phyloP scores from a whole-genome alignment of 768 basidiomycete genomes.

The Tricholomella constricta region DNA sequence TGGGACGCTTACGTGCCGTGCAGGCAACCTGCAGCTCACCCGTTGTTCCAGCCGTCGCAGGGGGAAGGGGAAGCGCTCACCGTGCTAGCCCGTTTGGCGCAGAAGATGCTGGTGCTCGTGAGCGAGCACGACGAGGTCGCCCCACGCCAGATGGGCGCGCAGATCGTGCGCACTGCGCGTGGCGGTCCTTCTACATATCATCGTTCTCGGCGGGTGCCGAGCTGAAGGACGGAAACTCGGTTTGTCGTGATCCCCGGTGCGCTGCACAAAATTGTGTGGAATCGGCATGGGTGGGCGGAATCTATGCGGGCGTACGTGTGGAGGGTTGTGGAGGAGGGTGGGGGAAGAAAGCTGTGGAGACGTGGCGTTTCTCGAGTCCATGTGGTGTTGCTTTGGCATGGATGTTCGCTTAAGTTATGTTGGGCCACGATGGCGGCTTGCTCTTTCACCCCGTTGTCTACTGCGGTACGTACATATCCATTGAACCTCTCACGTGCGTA shows the following conservation, averaged over 20 bases:
- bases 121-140: slow-evolving; percentile 52
- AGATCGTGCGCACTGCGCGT: no score
- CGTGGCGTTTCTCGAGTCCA: no score
- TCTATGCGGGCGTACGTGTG: slow-evolving; percentile 16
- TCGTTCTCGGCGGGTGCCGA: not conserved
- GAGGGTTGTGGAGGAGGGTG: not conserved
- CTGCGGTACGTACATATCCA: no score
- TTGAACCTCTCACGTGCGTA: no score
- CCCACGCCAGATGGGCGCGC: slow-evolving; percentile 41
- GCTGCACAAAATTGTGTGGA: slow-evolving; percentile 24
- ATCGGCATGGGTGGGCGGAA: slow-evolving; percentile 15
- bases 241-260: slow-evolving; percentile 10
- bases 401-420: no score
- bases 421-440: no score
- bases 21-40: not conserved
- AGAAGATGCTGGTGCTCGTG: slow-evolving; percentile 34
- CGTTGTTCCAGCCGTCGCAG: not conserved
- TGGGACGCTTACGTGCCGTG: slow-evolving; percentile 47
- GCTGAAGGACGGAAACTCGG: not conserved
- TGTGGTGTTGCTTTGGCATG: no score
- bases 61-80: not conserved
- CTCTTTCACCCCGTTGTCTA: no score
- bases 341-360: not conserved
- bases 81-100: slow-evolving; percentile 17
- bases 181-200: slow-evolving; percentile 22